Conservation (phyloP, 805 yeast genomes). For the Ogataea philodendri region DNA sequence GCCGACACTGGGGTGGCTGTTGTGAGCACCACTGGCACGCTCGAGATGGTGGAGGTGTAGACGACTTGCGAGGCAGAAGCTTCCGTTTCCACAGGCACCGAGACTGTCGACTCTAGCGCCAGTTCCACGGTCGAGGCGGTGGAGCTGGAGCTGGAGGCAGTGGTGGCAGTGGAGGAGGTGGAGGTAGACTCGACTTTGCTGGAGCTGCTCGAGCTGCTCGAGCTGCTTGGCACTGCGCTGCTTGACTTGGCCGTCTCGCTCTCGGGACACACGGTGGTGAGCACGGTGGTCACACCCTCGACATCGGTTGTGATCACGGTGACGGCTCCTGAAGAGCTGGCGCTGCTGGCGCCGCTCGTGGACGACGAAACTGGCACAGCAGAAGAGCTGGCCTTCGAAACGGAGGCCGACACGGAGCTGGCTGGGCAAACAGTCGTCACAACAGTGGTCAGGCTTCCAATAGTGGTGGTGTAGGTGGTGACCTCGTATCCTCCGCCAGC, state of each 20-base stretch:
- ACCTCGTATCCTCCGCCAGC: conserved; percentile 11
- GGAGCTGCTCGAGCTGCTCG: conserved; percentile 3
- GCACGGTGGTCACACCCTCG: conserved; percentile 17
- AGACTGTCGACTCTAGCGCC: conserved; percentile 20
- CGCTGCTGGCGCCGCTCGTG: conserved; percentile 6
- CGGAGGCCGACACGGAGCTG: conserved; percentile 10
- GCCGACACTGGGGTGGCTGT: conserved; percentile 22
- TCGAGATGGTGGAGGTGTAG: conserved; percentile 29
- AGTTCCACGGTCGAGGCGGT: conserved; percentile 21
- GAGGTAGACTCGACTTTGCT: conserved; percentile 8
- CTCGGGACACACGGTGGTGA: conserved; percentile 20
- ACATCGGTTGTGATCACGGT: conserved; percentile 11
- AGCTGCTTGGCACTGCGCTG: conserved; percentile 2
- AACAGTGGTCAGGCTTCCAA: conserved; percentile 15
- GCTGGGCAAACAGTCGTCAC: conserved; percentile 20
- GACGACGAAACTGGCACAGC: no score
- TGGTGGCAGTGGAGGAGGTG: conserved; percentile 8
- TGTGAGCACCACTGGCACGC: conserved; percentile 27
- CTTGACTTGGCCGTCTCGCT: conserved; percentile 10
- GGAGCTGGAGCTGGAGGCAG: conserved; percentile 12
- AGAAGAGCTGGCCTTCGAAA: conserved; percentile 6
- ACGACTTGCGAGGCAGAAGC: conserved; percentile 17
- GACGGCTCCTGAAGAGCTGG: conserved; percentile 1
- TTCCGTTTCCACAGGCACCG: conserved; percentile 20
- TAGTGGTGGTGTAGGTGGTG: conserved; percentile 19